Percentiles rank a stretch among this genome's conserved stretches.
These are phyloP conservation scores for Fusarium torulosum DNA, from an alignment of 2,329 filamentous ascomycete genomes.

Conservation along the genomic window DNA sequence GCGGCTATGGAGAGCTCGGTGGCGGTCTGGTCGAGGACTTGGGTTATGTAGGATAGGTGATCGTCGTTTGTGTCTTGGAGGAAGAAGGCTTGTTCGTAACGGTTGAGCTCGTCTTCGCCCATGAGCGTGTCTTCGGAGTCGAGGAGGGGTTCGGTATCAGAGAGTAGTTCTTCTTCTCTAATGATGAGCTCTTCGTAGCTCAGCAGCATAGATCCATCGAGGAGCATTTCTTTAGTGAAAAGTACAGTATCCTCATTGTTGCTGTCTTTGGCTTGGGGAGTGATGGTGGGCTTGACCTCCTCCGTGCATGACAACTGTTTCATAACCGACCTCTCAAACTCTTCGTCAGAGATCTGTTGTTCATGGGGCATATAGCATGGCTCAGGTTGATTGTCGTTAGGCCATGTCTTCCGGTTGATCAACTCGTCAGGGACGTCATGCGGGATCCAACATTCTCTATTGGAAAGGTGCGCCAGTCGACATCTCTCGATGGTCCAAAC, in stretches of 20 bases:
- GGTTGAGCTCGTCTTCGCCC: not conserved
- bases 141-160: not conserved
- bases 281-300: not conserved
- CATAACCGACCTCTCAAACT: not conserved
- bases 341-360: not conserved
- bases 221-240: not conserved
- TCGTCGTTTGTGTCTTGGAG: not conserved
- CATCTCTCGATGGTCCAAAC: slow-evolving; percentile 38
- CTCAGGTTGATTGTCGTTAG: slow-evolving; percentile 6
- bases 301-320: not conserved
- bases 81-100: not conserved
- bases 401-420: slow-evolving; percentile 25
- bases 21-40: not conserved
- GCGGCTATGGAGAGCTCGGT: slow-evolving; percentile 3
- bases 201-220: not conserved
- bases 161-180: not conserved
- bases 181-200: not conserved
- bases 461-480: slow-evolving; percentile 3
- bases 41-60: not conserved
- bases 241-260: not conserved
- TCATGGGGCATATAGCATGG: slow-evolving; percentile 4
- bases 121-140: not conserved
- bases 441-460: slow-evolving; percentile 43
- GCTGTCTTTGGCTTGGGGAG: not conserved
- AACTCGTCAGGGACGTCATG: not conserved